These are phyloP conservation scores for Melastoma malabathricum DNA, from an alignment of 345 rosid species.

Conservation along the genomic window DNA sequence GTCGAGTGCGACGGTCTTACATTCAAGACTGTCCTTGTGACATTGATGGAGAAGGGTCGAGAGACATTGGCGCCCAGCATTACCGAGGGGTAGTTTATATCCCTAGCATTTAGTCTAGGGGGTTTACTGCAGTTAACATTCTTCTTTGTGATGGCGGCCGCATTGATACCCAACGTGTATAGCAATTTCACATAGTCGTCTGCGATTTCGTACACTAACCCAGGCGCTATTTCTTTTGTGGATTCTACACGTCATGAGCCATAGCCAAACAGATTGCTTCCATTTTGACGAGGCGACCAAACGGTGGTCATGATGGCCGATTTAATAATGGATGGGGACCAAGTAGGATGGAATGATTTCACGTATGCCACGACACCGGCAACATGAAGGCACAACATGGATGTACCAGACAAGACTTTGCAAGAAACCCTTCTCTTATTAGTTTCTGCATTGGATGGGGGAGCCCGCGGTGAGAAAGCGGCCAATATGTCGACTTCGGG, in stretches of 20 bases:
- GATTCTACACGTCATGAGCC: conserved; percentile 1
- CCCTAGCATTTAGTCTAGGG: neutral
- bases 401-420: conserved; percentile 33
- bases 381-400: conserved; percentile 46
- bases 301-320: conserved; percentile 53
- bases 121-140: neutral
- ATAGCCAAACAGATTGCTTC: neutral
- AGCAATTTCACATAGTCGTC: conserved; percentile 1
- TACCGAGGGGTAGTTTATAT: conserved; percentile 5
- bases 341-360: conserved; percentile 31
- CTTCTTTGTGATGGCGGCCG: neutral
- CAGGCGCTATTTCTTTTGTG: neutral
- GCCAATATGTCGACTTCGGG: no score
- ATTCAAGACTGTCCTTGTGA: conserved; percentile 4
- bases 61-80: neutral
- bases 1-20: conserved; percentile 1
- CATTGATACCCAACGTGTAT: neutral
- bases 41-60: neutral
- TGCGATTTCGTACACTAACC: conserved; percentile 3
- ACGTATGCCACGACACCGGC: conserved; percentile 34
- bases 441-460: no score
- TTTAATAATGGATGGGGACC: conserved; percentile 54
- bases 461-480: no score
- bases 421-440: no score
- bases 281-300: neutral